phyloP scores from a whole-genome alignment of 306 rosid species.

The Ziziphus jujuba region DNA sequence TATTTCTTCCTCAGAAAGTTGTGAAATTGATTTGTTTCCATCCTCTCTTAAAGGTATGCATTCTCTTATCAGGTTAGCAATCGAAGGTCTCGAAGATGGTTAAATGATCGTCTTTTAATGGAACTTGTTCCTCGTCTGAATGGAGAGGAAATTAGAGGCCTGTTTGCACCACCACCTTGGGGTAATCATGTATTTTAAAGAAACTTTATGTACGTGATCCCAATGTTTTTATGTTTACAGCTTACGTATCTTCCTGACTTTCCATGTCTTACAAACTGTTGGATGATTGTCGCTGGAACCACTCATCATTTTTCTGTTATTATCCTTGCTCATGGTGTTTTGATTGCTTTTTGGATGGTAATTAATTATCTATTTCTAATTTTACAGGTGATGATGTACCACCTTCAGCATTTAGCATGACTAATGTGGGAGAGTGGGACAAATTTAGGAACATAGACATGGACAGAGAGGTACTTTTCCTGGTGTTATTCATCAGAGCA shows the following conservation, averaged over 20 bases:
- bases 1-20: background rate
- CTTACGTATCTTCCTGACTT: no score
- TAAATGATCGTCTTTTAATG: constrained; percentile 87
- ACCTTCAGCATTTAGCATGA: constrained; percentile 74
- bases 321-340: background rate
- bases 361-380: constrained; percentile 10
- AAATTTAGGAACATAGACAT: constrained; percentile 92
- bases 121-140: constrained; percentile 84
- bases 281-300: background rate
- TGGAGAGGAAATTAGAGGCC: constrained; percentile 88
- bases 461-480: constrained; percentile 78
- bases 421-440: constrained; percentile 85
- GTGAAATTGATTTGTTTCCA: background rate
- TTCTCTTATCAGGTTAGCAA: constrained; percentile 65
- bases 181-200: constrained; percentile 41
- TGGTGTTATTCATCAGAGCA: constrained; percentile 9
- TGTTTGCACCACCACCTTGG: constrained; percentile 97
- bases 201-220: background rate
- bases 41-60: background rate
- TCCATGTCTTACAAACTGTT: background rate
- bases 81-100: constrained; percentile 79
- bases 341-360: background rate
- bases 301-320: background rate
- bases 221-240: background rate
- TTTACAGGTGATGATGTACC: constrained; percentile 82